Evolutionary conservation across 306 rosid species (phyloP), one percentile per base, ranked within the genome.

Genomic region (Acacia confusa): DNA sequence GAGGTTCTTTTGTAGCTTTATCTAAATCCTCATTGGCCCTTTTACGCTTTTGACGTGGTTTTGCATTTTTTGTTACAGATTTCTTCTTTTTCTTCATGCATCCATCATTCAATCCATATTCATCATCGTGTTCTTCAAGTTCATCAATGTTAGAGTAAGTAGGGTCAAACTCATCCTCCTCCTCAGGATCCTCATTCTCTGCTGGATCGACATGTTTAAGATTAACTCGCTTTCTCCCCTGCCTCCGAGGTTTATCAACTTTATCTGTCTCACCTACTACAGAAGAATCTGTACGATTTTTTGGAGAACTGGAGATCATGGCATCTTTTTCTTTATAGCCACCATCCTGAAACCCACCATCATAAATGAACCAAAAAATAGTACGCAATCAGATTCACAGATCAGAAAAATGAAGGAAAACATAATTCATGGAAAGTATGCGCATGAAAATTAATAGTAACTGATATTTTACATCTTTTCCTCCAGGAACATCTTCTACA

Each of bases 41-140:
- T 82, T 87, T 89, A 36, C 82, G 85, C 78, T 87, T 95, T 61
- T 30, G 80, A 76, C 83, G 75, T 7, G 85, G 70, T 83, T 95
- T 92, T 74, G 82, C 91, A 78, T 78, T 86, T 84, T 87, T 97
- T 77, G 86, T 53, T 53, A 41, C 84, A 81, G 90, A 61, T 84
- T 88, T 89, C 84, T 87, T 89, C 75, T 84, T 83, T 81, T 81
- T 86, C 86, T 86, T 90, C 86, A 63, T 76, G 74, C 87, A 79
- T 74, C 71, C 63, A 76, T 43, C 27, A 70, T 78, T 86, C 77
- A 74, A 87, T 61, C 48, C 82, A 48, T 36, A 38, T 73, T 82
- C 94, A 22, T 87, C 88, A 72, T 81, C 82, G 50, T 80, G 82
- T 70, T 75, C 78, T 85, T 74, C 85, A 61, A 83, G 83, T 78